A percentile compares a stretch with the other conserved stretches of the same genome.
Conservation (phyloP, 2,329 filamentous ascomycete genomes). For the Ceratocystis cubensis region DNA sequence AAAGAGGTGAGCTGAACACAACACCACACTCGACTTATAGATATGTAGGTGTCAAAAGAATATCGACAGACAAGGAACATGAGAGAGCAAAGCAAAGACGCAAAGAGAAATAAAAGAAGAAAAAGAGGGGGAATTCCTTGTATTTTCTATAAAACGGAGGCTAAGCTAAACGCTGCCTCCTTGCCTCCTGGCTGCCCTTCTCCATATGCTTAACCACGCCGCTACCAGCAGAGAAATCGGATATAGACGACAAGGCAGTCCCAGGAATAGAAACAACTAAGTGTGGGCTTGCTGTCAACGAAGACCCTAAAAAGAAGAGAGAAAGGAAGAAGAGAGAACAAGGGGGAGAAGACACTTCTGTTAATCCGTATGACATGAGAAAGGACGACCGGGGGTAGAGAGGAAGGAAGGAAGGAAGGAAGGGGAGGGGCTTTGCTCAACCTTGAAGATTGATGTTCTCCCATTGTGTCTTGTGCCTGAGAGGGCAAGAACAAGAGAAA, state of each 20-base stretch:
- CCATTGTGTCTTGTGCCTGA: not conserved
- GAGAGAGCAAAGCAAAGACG: slow-evolving; percentile 6
- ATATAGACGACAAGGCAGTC: slow-evolving; percentile 1
- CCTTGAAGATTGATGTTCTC: not conserved
- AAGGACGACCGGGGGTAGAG: not conserved
- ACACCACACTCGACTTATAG: not conserved
- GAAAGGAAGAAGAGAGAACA: not conserved
- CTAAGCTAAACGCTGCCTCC: not conserved
- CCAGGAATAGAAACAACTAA: slow-evolving; percentile 6
- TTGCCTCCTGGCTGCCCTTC: not conserved
- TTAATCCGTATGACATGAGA: slow-evolving; percentile 4
- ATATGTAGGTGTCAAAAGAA: not conserved
- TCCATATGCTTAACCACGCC: not conserved
- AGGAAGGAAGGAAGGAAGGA: not conserved
- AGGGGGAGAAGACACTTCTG: not conserved
- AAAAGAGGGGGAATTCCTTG: not conserved
- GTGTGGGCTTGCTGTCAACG: not conserved
- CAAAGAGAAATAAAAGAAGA: not conserved
- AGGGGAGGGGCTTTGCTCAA: not conserved
- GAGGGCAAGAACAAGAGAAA: not conserved
- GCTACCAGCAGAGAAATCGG: not conserved
- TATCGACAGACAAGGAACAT: slow-evolving; percentile 16
- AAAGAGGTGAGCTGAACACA: slow-evolving; percentile 17
- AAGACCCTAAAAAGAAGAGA: slow-evolving; percentile 1
- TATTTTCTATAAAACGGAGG: not conserved